Conservation (phyloP, 345 rosid species). For the Rhodamnia rubescens region DNA sequence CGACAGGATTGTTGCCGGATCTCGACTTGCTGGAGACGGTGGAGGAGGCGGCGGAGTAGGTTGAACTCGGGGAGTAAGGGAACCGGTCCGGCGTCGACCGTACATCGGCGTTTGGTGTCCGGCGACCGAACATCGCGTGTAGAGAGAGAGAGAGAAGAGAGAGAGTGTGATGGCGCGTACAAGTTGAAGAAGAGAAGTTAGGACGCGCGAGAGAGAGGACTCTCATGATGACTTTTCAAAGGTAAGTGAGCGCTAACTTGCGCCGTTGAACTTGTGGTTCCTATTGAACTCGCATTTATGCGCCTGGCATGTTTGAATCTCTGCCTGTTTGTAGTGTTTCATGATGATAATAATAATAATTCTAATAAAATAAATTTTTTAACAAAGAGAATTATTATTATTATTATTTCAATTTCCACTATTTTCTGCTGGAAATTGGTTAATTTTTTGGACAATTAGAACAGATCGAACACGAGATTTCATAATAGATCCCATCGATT, state of each 20-base stretch:
- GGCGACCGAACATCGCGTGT: constrained; percentile 16
- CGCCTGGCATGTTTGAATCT: not conserved
- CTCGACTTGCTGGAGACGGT: constrained; percentile 21
- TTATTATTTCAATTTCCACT: too few relatives aligned
- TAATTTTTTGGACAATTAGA: too few relatives aligned
- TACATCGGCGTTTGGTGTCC: constrained; percentile 20
- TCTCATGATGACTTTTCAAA: not conserved
- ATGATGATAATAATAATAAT: too few relatives aligned
- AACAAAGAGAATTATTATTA: too few relatives aligned
- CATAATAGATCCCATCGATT: not conserved
- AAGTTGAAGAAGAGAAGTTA: constrained; percentile 10
- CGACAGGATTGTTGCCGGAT: constrained; percentile 20
- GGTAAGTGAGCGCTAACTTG: not conserved
- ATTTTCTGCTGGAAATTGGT: too few relatives aligned
- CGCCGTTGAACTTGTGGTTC: not conserved
- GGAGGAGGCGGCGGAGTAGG: constrained; percentile 26
- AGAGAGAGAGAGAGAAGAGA: not conserved
- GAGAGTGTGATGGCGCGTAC: not conserved
- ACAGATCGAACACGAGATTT: not conserved
- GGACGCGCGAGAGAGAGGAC: not conserved
- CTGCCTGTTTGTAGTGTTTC: not conserved
- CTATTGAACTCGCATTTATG: too few relatives aligned
- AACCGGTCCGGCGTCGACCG: constrained; percentile 29
- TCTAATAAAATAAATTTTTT: too few relatives aligned
- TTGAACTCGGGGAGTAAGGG: constrained; percentile 19